Conservation (phyloP, 2,329 filamentous ascomycete genomes). For the Xylariaceae sp. region DNA sequence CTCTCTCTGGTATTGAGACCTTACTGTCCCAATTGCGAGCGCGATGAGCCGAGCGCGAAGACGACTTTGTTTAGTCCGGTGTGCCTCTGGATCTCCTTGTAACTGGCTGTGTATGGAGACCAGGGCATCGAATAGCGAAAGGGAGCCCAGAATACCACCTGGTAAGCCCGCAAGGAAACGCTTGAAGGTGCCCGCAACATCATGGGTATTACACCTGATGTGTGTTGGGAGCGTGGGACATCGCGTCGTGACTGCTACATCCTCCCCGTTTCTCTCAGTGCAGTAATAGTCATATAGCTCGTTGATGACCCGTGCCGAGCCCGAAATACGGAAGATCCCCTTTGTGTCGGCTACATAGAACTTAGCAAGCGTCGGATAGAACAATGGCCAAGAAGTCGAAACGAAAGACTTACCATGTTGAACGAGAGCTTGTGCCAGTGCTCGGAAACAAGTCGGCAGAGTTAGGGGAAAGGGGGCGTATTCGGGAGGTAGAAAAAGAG, state of each 20-base stretch:
- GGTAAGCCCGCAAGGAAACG: slow-evolving; percentile 57
- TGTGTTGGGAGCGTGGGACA: slow-evolving; percentile 55
- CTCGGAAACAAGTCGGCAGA: slow-evolving; percentile 61
- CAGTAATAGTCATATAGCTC: slow-evolving; percentile 61
- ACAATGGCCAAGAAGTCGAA: neutral
- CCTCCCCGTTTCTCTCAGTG: slow-evolving; percentile 42
- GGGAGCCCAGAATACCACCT: slow-evolving; percentile 60
- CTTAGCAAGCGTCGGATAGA: slow-evolving; percentile 17
- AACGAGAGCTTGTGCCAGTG: slow-evolving; percentile 59
- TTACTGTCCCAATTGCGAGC: slow-evolving; percentile 54
- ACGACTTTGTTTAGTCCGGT: slow-evolving; percentile 49
- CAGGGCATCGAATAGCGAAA: slow-evolving; percentile 56
- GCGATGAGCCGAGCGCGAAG: slow-evolving; percentile 61
- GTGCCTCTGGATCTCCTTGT: slow-evolving; percentile 46
- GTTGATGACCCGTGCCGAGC: slow-evolving; percentile 51
- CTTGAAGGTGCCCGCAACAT: slow-evolving; percentile 64
- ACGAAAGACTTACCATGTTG: slow-evolving; percentile 46
- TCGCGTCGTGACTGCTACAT: slow-evolving; percentile 53
- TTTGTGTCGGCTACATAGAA: slow-evolving; percentile 38
- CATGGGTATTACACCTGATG: slow-evolving; percentile 55
- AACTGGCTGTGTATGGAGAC: slow-evolving; percentile 56
- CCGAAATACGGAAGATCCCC: slow-evolving; percentile 60
- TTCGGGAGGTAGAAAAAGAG: slow-evolving; percentile 55
- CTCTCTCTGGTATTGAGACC: slow-evolving; percentile 55
- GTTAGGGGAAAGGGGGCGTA: slow-evolving; percentile 53